These are phyloP conservation scores for Fragaria iinumae DNA, from an alignment of 306 rosid species.

Conservation along the genomic window DNA sequence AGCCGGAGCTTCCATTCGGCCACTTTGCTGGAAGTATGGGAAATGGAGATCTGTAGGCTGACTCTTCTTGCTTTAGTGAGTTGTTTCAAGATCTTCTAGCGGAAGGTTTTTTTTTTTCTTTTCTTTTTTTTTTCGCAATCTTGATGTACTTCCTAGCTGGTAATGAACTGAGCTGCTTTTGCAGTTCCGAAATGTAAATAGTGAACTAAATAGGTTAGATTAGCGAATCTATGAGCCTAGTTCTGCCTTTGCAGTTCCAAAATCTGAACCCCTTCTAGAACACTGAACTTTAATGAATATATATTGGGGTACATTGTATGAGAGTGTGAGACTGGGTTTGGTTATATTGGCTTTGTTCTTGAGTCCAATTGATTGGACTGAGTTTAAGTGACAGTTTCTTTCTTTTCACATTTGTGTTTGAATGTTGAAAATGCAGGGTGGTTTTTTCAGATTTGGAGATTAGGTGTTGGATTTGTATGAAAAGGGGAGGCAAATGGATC, in stretches of 20 bases:
- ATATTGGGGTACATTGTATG: background rate
- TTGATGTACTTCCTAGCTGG: constrained; percentile 3
- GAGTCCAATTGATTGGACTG: background rate
- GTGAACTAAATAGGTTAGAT: constrained; percentile 15
- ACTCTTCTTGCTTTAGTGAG: constrained; percentile 14
- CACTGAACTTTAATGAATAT: background rate
- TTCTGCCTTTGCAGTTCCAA: background rate
- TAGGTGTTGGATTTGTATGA: background rate
- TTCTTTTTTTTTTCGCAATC: too few relatives aligned
- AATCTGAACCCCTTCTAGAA: background rate
- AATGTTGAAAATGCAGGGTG: background rate
- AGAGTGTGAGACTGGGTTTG: background rate
- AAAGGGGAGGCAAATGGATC: constrained; percentile 8
- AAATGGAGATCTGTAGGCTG: constrained; percentile 35
- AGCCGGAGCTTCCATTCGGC: constrained; percentile 33
- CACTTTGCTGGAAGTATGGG: constrained; percentile 23
- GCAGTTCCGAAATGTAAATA: constrained; percentile 27
- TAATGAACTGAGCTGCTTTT: constrained; percentile 20
- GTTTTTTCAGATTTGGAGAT: background rate
- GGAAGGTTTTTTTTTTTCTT: background rate
- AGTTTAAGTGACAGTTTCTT: background rate
- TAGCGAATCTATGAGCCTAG: constrained; percentile 16
- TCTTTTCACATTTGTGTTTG: background rate
- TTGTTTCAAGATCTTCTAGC: constrained; percentile 20
- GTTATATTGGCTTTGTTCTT: background rate